These are phyloP conservation scores for Colletotrichum eremochloae DNA, from an alignment of 2,329 filamentous ascomycete genomes.

Conservation along the genomic window DNA sequence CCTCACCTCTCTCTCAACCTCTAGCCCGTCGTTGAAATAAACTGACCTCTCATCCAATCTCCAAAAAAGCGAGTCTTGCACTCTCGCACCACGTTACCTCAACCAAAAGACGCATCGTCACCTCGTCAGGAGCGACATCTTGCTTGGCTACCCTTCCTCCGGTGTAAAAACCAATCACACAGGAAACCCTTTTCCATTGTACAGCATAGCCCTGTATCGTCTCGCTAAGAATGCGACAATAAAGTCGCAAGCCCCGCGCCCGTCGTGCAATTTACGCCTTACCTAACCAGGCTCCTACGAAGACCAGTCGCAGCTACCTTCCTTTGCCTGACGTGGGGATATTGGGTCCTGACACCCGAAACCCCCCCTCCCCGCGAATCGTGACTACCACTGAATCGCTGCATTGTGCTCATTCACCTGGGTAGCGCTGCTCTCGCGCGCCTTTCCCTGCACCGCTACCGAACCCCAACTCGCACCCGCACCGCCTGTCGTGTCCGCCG, in stretches of 20 bases:
- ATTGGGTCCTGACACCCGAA: constrained; percentile 20
- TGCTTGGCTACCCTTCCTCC: background rate
- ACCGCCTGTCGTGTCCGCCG: constrained; percentile 24
- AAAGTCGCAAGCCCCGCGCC: constrained; percentile 32
- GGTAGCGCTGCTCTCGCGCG: constrained; percentile 25
- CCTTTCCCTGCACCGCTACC: constrained; percentile 25
- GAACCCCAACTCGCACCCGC: constrained; percentile 32
- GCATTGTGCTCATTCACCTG: constrained; percentile 7
- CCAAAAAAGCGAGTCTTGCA: constrained; percentile 11
- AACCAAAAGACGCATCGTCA: constrained; percentile 14
- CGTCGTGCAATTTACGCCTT: constrained; percentile 29
- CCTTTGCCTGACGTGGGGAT: constrained; percentile 34
- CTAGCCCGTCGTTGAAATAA: constrained; percentile 30
- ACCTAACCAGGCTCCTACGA: constrained; percentile 38
- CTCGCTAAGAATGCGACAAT: constrained; percentile 28
- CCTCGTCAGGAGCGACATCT: constrained; percentile 3
- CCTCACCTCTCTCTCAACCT: constrained; percentile 11
- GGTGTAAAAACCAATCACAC: background rate
- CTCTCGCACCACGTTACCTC: constrained; percentile 5
- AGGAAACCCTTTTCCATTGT: background rate
- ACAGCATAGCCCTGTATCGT: background rate
- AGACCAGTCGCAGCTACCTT: constrained; percentile 27
- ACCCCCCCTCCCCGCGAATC: background rate
- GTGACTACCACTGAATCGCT: constrained; percentile 30
- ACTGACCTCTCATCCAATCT: constrained; percentile 39